These are phyloP conservation scores for Teunomyces lycoperdinae DNA, from an alignment of 805 yeast species.

Conservation along the genomic window DNA sequence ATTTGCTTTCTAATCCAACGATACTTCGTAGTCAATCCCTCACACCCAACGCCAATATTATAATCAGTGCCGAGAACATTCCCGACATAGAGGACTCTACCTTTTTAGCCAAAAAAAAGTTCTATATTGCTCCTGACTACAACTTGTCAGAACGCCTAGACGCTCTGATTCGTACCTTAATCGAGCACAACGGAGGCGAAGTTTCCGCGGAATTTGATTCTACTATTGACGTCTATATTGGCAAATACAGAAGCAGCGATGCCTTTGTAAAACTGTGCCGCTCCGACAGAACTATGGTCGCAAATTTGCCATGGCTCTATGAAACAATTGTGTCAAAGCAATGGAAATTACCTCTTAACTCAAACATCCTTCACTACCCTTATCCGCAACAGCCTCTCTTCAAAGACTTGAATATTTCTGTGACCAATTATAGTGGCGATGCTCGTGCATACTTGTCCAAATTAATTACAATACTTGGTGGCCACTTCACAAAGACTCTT, in stretches of 20 bases:
- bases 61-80: constrained; percentile 8
- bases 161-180: constrained; percentile 40
- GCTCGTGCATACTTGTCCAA: constrained; percentile 70
- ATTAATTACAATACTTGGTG: constrained; percentile 70
- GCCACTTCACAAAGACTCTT: constrained; percentile 64
- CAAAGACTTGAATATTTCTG: constrained; percentile 53
- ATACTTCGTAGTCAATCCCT: constrained; percentile 3
- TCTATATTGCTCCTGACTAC: constrained; percentile 57
- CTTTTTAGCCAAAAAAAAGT: constrained; percentile 43
- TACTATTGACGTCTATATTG: constrained; percentile 47
- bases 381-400: constrained; percentile 52
- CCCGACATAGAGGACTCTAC: constrained; percentile 11
- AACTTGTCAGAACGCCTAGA: constrained; percentile 45
- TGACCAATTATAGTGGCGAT: constrained; percentile 84
- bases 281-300: constrained; percentile 45
- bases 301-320: constrained; percentile 75
- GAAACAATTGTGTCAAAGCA: constrained; percentile 54
- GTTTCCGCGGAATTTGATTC: constrained; percentile 25
- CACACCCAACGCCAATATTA: constrained; percentile 5
- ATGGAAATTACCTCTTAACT: constrained; percentile 54
- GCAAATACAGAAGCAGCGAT: constrained; percentile 58
- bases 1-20: constrained; percentile 40
- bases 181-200: constrained; percentile 55
- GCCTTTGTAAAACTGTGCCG: constrained; percentile 48
- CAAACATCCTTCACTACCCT: constrained; percentile 71